A percentile compares a stretch with the other conserved stretches of the same genome.
These are phyloP conservation scores for Starmerella sp. DNA, from an alignment of 805 yeast genomes.

Conservation along the genomic window DNA sequence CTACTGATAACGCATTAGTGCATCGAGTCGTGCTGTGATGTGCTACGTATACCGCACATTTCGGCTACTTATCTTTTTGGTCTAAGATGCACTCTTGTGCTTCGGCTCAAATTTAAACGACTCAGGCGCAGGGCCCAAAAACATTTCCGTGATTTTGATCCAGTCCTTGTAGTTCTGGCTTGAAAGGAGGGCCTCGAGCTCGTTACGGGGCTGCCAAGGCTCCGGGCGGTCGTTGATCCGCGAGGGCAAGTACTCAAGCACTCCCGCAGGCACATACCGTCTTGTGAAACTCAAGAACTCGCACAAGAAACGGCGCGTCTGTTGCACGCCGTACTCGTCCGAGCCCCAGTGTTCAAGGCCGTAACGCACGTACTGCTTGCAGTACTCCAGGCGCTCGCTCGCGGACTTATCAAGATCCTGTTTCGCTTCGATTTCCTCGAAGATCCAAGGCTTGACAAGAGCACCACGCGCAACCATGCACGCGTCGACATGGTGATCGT, in stretches of 20 bases:
- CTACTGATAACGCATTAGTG: too few species aligned
- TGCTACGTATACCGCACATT: too few species aligned
- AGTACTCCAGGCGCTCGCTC: slow-evolving; percentile 71
- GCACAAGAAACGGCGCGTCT: slow-evolving; percentile 80
- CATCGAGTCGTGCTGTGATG: too few species aligned
- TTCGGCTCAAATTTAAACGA: slow-evolving; percentile 77
- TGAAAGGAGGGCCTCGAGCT: slow-evolving; percentile 79
- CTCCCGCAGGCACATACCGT: slow-evolving; percentile 88
- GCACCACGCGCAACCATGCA: slow-evolving; percentile 99
- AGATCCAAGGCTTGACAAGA: slow-evolving; percentile 95
- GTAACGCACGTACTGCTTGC: slow-evolving; percentile 56
- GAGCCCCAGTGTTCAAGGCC: slow-evolving; percentile 98
- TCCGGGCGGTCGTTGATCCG: slow-evolving; percentile 90
- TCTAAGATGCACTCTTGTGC: slow-evolving; percentile 81
- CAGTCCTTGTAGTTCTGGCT: slow-evolving; percentile 81
- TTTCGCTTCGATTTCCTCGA: slow-evolving; percentile 82
- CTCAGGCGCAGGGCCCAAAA: slow-evolving; percentile 73
- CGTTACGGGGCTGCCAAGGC: slow-evolving; percentile 84
- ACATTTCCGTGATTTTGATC: slow-evolving; percentile 93
- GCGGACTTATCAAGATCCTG: slow-evolving; percentile 86
- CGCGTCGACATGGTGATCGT: slow-evolving; percentile 65
- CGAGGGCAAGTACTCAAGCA: slow-evolving; percentile 79
- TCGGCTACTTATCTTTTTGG: slow-evolving; percentile 14
- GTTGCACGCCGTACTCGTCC: slow-evolving; percentile 85
- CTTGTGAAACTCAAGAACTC: slow-evolving; percentile 92